Conservation (phyloP, 441 rosid genomes). For the Gossypium lobatum region DNA sequence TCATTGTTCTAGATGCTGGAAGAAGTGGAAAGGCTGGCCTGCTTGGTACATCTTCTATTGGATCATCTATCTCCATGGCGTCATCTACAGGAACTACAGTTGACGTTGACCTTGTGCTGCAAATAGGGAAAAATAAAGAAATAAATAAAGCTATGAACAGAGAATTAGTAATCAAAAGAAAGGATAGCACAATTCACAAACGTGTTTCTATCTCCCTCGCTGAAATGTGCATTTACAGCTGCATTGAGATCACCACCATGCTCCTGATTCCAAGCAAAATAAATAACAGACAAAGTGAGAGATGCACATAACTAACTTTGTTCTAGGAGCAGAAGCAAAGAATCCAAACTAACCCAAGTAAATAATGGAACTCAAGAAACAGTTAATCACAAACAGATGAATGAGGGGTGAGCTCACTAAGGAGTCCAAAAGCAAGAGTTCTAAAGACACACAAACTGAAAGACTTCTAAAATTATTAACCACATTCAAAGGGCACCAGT, state of each 20-base stretch:
- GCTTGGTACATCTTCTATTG: conserved; percentile 30
- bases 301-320: background rate
- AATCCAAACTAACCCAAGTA: background rate
- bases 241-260: conserved; percentile 87
- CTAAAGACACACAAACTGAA: background rate
- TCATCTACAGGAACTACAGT: conserved; percentile 44
- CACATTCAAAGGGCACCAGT: background rate
- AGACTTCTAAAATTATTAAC: background rate
- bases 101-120: conserved; percentile 38
- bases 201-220: conserved; percentile 71
- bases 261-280: conserved; percentile 45
- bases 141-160: background rate
- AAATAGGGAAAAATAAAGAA: conserved; percentile 14
- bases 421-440: background rate
- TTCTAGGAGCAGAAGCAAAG: background rate
- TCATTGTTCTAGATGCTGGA: conserved; percentile 28
- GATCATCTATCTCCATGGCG: conserved; percentile 85
- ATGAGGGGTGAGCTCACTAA: background rate
- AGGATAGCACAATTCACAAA: conserved; percentile 26
- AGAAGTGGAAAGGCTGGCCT: conserved; percentile 37
- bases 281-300: conserved; percentile 9
- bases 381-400: background rate
- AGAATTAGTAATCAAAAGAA: background rate
- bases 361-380: background rate
- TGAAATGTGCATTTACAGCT: conserved; percentile 87